Evolutionary conservation across 2,329 filamentous ascomycete genomes (phyloP).

Genomic region (Curvularia hawaiiensis): DNA sequence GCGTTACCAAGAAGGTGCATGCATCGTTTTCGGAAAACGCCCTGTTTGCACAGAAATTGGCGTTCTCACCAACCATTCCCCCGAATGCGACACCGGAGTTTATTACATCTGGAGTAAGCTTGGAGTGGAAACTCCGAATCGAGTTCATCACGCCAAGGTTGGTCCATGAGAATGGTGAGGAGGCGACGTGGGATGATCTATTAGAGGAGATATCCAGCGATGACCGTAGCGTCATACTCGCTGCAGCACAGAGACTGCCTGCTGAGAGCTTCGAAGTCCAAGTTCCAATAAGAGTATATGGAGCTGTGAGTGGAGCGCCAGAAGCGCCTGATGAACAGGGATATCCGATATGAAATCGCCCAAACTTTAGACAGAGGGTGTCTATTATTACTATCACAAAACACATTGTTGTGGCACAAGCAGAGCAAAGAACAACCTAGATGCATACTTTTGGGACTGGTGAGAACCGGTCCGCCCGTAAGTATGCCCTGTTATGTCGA

Average conservation of each 20-base stretch:
- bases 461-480: background rate
- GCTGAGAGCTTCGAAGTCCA: conserved; percentile 92
- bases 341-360: conserved; percentile 33
- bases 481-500: background rate
- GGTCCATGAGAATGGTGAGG: conserved; percentile 41
- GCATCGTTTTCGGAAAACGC: conserved; percentile 80
- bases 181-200: conserved; percentile 52
- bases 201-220: conserved; percentile 80
- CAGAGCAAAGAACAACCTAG: background rate
- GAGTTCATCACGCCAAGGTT: conserved; percentile 85
- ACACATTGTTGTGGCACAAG: background rate
- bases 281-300: conserved; percentile 82
- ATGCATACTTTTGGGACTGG: background rate
- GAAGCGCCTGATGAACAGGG: conserved; percentile 41
- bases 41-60: conserved; percentile 76
- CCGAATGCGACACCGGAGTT: conserved; percentile 86
- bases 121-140: conserved; percentile 87
- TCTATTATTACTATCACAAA: background rate
- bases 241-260: conserved; percentile 75
- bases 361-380: background rate
- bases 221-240: conserved; percentile 76
- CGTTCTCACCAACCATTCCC: conserved; percentile 85
- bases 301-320: conserved; percentile 54
- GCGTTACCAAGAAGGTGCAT: conserved; percentile 83
- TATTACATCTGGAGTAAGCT: conserved; percentile 82